These are phyloP conservation scores for Sphaceloma murrayae DNA, from an alignment of 2,329 filamentous ascomycete genomes.

Conservation along the genomic window DNA sequence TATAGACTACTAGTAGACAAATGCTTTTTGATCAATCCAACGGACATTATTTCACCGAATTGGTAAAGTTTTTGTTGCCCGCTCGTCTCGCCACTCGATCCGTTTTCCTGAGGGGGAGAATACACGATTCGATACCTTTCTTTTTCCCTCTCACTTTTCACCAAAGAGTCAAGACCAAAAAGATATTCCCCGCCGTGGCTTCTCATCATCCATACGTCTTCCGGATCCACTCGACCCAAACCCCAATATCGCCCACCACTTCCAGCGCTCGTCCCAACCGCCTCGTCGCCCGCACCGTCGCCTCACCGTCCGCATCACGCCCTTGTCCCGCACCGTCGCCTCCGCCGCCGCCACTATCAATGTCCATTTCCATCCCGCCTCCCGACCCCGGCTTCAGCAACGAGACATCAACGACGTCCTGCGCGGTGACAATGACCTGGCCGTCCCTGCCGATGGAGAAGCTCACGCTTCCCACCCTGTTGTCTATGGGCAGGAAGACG, in stretches of 20 bases:
- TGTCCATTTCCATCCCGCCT: slow-evolving; percentile 20
- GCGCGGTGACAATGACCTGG: slow-evolving; percentile 47
- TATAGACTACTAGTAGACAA: too few relatives aligned
- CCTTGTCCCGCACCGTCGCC: too few relatives aligned
- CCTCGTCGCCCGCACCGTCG: slow-evolving; percentile 23
- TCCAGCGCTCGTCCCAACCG: slow-evolving; percentile 39
- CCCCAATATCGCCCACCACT: slow-evolving; percentile 39
- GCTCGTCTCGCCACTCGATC: too few relatives aligned
- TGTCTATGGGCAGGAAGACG: slow-evolving; percentile 29
- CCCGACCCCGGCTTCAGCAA: slow-evolving; percentile 16
- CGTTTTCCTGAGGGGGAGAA: too few relatives aligned
- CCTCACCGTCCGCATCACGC: slow-evolving; percentile 26
- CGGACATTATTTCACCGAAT: too few relatives aligned
- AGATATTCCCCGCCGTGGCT: too few relatives aligned
- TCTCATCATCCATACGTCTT: slow-evolving; percentile 13
- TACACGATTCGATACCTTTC: too few relatives aligned
- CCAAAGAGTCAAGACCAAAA: too few relatives aligned
- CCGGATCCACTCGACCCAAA: slow-evolving; percentile 44
- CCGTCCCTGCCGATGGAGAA: slow-evolving; percentile 53
- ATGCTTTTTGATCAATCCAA: too few relatives aligned
- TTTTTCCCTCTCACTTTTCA: slow-evolving; percentile 1
- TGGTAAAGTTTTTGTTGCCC: too few relatives aligned
- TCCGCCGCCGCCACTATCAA: too few relatives aligned
- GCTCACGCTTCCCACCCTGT: slow-evolving; percentile 43
- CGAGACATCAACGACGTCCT: slow-evolving; percentile 32